Percentiles rank a stretch among this genome's conserved stretches.
Conservation (phyloP, 768 basidiomycete genomes). For the Collybiopsis luxurians region DNA sequence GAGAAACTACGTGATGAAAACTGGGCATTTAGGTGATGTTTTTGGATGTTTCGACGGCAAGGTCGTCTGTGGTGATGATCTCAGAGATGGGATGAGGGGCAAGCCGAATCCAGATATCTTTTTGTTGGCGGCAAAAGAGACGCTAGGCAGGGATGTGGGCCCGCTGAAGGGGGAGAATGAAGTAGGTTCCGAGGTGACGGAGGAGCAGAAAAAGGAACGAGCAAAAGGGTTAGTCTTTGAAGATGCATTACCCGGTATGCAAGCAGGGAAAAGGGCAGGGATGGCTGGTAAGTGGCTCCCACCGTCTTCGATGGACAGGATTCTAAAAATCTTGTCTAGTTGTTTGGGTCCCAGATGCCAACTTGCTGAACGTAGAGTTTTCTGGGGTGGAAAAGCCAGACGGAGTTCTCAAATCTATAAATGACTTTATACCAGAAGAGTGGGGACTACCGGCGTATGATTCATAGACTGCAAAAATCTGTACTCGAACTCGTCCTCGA, state of each 20-base stretch:
- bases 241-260: conserved; percentile 73
- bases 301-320: too few relatives aligned
- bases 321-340: too few relatives aligned
- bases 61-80: conserved; percentile 74
- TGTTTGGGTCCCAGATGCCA: conserved; percentile 81
- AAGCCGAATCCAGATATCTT: conserved; percentile 87
- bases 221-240: conserved; percentile 76
- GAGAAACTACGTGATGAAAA: conserved; percentile 67
- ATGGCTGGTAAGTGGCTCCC: conserved; percentile 64
- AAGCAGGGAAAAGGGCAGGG: conserved; percentile 79
- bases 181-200: conserved; percentile 21
- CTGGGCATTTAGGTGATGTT: conserved; percentile 52
- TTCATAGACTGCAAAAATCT: conserved; percentile 1
- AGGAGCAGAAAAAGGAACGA: conserved; percentile 45
- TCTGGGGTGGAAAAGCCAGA: conserved; percentile 53
- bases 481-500: not conserved
- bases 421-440: conserved; percentile 74
- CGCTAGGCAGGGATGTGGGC: conserved; percentile 58
- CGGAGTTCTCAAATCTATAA: conserved; percentile 56
- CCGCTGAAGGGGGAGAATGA: conserved; percentile 29
- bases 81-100: conserved; percentile 48
- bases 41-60: conserved; percentile 62
- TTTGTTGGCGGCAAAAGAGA: conserved; percentile 62
- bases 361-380: conserved; percentile 53
- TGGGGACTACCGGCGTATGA: conserved; percentile 81